These are phyloP conservation scores for Monosporozyma servazzii DNA, from an alignment of 805 yeast genomes.

Conservation along the genomic window DNA sequence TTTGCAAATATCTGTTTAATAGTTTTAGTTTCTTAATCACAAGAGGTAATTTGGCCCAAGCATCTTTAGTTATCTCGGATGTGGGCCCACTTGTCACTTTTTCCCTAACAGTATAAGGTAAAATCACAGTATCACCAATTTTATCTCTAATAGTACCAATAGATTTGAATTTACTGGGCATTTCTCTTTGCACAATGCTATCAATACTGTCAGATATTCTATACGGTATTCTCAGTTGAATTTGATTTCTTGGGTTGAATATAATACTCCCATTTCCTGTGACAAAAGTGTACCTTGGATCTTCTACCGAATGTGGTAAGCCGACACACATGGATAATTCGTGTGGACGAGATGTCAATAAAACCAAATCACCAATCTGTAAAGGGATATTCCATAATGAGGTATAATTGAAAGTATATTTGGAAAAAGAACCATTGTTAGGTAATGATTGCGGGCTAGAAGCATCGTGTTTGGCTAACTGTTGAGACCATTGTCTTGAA, in stretches of 20 bases:
- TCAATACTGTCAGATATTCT: slow-evolving; percentile 14
- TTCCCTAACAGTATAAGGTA: slow-evolving; percentile 30
- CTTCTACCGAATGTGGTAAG: slow-evolving; percentile 40
- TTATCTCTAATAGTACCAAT: slow-evolving; percentile 26
- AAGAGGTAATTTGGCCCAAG: slow-evolving; percentile 34
- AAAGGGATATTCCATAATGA: background rate
- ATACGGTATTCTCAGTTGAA: slow-evolving; percentile 46
- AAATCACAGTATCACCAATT: slow-evolving; percentile 20
- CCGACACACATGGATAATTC: slow-evolving; percentile 47
- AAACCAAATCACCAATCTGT: slow-evolving; percentile 54
- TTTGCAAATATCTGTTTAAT: slow-evolving; percentile 39
- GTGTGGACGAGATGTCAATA: slow-evolving; percentile 36
- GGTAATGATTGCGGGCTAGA: background rate
- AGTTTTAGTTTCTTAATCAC: slow-evolving; percentile 37
- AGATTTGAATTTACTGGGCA: slow-evolving; percentile 20
- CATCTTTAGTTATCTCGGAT: slow-evolving; percentile 31
- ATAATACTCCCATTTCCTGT: slow-evolving; percentile 48
- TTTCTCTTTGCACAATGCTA: slow-evolving; percentile 13
- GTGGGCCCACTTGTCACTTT: slow-evolving; percentile 28
- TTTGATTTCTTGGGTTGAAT: slow-evolving; percentile 37
- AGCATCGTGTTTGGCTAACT: background rate
- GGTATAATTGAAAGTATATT: background rate
- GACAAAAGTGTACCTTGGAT: slow-evolving; percentile 49
- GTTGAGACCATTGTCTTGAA: slow-evolving; percentile 18
- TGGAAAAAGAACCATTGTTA: background rate